These are phyloP conservation scores for Myrmaecium sp. DNA, from an alignment of 2,329 filamentous ascomycete species.

Conservation along the genomic window DNA sequence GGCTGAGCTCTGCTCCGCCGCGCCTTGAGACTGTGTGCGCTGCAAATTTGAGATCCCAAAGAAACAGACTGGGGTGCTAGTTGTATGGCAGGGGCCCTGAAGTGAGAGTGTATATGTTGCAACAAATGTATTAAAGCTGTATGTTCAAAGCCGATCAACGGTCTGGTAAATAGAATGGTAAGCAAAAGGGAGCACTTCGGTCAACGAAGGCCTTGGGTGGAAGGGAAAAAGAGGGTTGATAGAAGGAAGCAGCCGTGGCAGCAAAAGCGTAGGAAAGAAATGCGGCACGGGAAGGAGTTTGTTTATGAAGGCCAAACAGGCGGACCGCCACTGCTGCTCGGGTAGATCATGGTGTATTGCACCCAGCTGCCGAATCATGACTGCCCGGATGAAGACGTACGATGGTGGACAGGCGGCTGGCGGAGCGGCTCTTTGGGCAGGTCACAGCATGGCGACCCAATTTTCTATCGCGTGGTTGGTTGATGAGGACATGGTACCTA, in stretches of 20 bases:
- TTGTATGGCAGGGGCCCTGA: constrained; percentile 8
- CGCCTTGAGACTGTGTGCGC: constrained; percentile 13
- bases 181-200: constrained; percentile 22
- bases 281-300: constrained; percentile 5
- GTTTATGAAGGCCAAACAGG: too few species aligned
- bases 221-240: constrained; percentile 8
- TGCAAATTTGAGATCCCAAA: too few species aligned
- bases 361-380: too few species aligned
- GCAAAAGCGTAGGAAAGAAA: constrained; percentile 16
- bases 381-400: too few species aligned
- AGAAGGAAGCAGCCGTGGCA: constrained; percentile 12
- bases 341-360: too few species aligned
- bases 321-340: too few species aligned
- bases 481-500: too few species aligned
- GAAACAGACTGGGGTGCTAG: too few species aligned
- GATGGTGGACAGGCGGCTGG: too few species aligned
- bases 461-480: too few species aligned
- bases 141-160: constrained; percentile 27
- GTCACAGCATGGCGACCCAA: too few species aligned
- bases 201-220: constrained; percentile 25
- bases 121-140: constrained; percentile 8
- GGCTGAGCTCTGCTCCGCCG: constrained; percentile 19
- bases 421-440: too few species aligned
- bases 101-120: constrained; percentile 8
- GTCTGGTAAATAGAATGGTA: constrained; percentile 13